A percentile compares a stretch with the other conserved stretches of the same genome.
Conservation (phyloP, 2,329 filamentous ascomycete species). For the Nectriaceae sp. region DNA sequence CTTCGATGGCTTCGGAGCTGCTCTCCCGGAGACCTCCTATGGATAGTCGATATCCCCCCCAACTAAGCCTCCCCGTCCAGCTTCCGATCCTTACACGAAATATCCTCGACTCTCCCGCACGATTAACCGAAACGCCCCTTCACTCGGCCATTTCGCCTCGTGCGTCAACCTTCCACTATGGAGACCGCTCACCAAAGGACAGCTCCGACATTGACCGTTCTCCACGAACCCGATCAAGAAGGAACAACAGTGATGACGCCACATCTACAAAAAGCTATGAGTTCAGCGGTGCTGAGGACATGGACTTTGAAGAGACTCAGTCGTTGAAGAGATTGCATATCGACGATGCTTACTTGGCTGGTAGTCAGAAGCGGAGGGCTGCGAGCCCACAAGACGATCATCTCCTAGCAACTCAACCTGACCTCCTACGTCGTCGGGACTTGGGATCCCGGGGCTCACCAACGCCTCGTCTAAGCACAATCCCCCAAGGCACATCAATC, state of each 20-base stretch:
- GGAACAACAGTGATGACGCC: constrained; percentile 56
- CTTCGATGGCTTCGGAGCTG: constrained; percentile 40
- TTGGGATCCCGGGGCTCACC: constrained; percentile 53
- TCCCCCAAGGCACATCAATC: constrained; percentile 45
- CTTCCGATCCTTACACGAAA: constrained; percentile 41
- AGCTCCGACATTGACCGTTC: constrained; percentile 50
- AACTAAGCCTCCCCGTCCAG: constrained; percentile 47
- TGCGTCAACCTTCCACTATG: constrained; percentile 43
- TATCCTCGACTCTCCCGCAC: constrained; percentile 46
- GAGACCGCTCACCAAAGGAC: constrained; percentile 46
- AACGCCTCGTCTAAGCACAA: constrained; percentile 49
- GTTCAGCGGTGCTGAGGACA: constrained; percentile 41
- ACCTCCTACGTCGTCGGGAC: constrained; percentile 51
- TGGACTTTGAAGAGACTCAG: constrained; percentile 53
- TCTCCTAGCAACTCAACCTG: constrained; percentile 41
- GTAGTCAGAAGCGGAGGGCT: constrained; percentile 56
- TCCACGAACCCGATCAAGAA: constrained; percentile 44
- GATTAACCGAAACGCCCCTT: constrained; percentile 47
- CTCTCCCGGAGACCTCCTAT: constrained; percentile 36
- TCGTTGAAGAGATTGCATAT: constrained; percentile 53
- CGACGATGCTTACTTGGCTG: constrained; percentile 45
- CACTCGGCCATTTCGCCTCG: constrained; percentile 52
- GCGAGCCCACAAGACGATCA: constrained; percentile 56
- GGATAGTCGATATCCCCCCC: constrained; percentile 43
- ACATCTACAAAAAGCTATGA: constrained; percentile 49